Conservation (phyloP, 495 filamentous ascomycete genomes). For the Physcia stellaris region DNA sequence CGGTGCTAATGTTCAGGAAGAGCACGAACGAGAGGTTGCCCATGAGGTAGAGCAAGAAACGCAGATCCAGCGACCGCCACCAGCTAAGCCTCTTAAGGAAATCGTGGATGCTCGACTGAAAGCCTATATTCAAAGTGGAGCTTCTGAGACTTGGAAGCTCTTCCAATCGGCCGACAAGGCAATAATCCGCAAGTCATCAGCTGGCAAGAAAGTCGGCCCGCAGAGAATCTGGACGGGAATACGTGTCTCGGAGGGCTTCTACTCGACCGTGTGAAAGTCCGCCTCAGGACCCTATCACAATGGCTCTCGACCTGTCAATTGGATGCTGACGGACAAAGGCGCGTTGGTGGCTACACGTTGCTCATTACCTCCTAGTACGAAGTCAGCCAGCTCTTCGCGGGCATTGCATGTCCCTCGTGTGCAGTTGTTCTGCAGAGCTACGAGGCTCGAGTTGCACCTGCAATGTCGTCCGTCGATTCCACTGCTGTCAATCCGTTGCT, state of each 20-base stretch:
- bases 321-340: conserved; percentile 29
- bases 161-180: conserved; percentile 12
- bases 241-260: no score
- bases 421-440: no score
- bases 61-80: conserved; percentile 35
- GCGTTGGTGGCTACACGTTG: conserved; percentile 10
- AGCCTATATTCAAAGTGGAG: conserved; percentile 23
- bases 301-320: conserved; percentile 29
- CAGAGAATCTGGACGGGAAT: background rate
- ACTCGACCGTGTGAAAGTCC: no score
- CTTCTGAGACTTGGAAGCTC: conserved; percentile 28
- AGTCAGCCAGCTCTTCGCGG: no score
- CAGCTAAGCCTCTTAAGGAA: conserved; percentile 25
- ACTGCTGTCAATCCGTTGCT: no score
- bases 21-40: conserved; percentile 56
- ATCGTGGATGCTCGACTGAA: conserved; percentile 31
- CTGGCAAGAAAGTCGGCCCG: background rate
- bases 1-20: conserved; percentile 44
- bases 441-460: no score
- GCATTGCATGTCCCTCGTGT: no score
- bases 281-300: conserved; percentile 4
- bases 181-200: conserved; percentile 3
- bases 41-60: conserved; percentile 48
- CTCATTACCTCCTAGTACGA: no score
- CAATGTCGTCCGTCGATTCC: no score